Percentiles rank a stretch among this genome's conserved stretches.
Evolutionary conservation across 768 basidiomycete genomes (phyloP).

Genomic region (Macrolepiota fuliginosa): DNA sequence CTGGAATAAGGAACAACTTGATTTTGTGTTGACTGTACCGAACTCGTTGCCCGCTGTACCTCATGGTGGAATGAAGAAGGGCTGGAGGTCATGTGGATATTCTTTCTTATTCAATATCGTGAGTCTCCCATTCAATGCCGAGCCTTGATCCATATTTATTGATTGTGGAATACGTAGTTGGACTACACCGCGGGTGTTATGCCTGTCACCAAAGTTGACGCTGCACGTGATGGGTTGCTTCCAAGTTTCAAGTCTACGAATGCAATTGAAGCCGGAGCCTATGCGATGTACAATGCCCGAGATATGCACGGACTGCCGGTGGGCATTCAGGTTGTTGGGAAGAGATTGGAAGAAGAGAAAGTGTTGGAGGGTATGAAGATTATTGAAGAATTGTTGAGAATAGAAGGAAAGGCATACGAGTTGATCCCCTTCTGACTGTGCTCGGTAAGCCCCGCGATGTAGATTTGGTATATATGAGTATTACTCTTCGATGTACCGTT

Average conservation of each 20-base stretch:
- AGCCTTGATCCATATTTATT: neutral
- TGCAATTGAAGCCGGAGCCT: constrained; percentile 41
- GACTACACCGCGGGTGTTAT: constrained; percentile 51
- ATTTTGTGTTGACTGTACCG: constrained; percentile 59
- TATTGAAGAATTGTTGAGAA: constrained; percentile 34
- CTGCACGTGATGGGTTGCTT: constrained; percentile 36
- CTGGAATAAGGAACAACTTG: constrained; percentile 40
- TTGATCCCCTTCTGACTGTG: constrained; percentile 3
- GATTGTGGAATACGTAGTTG: constrained; percentile 19
- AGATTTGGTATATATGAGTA: neutral
- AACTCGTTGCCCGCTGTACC: constrained; percentile 56
- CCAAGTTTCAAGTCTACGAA: constrained; percentile 36
- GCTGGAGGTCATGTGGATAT: constrained; percentile 54
- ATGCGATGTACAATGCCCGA: constrained; percentile 46
- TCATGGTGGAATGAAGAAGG: constrained; percentile 49
- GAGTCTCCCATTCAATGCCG: constrained; percentile 15
- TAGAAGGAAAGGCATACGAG: constrained; percentile 20
- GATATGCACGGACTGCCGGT: constrained; percentile 60
- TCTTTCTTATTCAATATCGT: constrained; percentile 64
- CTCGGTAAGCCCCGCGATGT: neutral
- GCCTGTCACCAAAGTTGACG: constrained; percentile 53
- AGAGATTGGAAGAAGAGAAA: constrained; percentile 61
- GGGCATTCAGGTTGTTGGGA: constrained; percentile 59
- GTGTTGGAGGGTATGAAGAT: constrained; percentile 60
- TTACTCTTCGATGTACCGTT: neutral